These are phyloP conservation scores for Ustilago trichophora DNA, from an alignment of 1,284 basidiomycete species.

Conservation along the genomic window DNA sequence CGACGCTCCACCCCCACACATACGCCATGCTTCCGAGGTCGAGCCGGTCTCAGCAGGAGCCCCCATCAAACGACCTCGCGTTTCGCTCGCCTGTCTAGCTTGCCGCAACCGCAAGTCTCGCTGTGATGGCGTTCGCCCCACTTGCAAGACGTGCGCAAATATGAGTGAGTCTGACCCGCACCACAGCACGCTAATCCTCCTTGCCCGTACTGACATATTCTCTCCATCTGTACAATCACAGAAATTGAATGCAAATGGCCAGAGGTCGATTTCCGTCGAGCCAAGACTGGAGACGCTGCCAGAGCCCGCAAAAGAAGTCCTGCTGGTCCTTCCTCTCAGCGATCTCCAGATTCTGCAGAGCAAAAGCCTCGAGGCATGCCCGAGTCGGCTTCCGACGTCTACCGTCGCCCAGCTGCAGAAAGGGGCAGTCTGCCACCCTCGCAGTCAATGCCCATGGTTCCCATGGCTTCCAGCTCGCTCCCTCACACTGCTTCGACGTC, in stretches of 20 bases:
- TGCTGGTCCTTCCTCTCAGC: constrained; percentile 13
- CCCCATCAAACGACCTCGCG: constrained; percentile 49
- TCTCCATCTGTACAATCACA: too few species aligned
- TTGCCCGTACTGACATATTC: too few species aligned
- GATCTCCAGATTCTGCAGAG: constrained; percentile 18
- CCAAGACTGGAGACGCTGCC: constrained; percentile 40
- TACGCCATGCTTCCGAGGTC: constrained; percentile 8
- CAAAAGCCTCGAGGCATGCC: constrained; percentile 5
- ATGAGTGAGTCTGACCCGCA: constrained; percentile 34
- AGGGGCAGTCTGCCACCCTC: constrained; percentile 9
- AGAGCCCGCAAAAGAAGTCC: constrained; percentile 28
- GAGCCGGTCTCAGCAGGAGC: constrained; percentile 11
- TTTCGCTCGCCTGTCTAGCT: constrained; percentile 41
- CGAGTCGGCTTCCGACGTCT: constrained; percentile 4
- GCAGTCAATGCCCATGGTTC: constrained; percentile 11
- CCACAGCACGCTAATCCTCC: too few species aligned
- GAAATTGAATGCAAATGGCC: constrained; percentile 51
- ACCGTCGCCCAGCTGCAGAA: background rate
- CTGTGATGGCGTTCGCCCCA: constrained; percentile 43
- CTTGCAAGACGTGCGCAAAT: constrained; percentile 46
- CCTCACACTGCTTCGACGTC: background rate
- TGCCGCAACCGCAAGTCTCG: constrained; percentile 50
- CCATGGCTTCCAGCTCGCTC: background rate
- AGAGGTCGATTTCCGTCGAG: constrained; percentile 47
- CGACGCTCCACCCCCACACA: constrained; percentile 6